These are phyloP conservation scores for Xylariaceae sp. DNA, from an alignment of 2,329 filamentous ascomycete genomes.

Conservation along the genomic window DNA sequence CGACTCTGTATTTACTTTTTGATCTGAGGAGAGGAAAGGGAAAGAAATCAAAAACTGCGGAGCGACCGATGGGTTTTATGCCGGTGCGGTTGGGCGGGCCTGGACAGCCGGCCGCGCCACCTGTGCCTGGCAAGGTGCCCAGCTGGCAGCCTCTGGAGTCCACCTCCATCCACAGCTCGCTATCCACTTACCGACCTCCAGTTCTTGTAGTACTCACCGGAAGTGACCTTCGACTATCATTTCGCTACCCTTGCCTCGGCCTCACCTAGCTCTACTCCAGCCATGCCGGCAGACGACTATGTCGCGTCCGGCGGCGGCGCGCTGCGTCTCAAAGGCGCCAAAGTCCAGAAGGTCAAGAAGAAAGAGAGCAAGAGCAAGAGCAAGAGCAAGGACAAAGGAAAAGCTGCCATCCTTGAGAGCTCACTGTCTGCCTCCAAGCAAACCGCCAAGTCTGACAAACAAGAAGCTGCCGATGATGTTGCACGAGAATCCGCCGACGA, in stretches of 20 bases:
- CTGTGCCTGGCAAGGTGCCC: neutral
- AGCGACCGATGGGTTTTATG: slow-evolving; percentile 22
- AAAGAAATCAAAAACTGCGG: slow-evolving; percentile 28
- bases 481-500: slow-evolving; percentile 26
- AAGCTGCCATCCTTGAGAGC: slow-evolving; percentile 40
- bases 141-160: neutral
- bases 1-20: slow-evolving; percentile 60
- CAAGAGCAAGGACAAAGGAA: slow-evolving; percentile 36
- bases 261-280: too few relatives aligned
- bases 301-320: slow-evolving; percentile 62
- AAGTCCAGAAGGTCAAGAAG: slow-evolving; percentile 60
- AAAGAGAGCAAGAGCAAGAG: slow-evolving; percentile 51
- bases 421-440: slow-evolving; percentile 36
- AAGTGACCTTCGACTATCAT: neutral
- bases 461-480: slow-evolving; percentile 31
- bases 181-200: neutral
- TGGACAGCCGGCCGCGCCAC: neutral
- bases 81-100: neutral
- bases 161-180: neutral
- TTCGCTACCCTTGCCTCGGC: too few relatives aligned
- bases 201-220: neutral
- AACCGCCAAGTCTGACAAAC: slow-evolving; percentile 30
- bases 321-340: slow-evolving; percentile 79
- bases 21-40: slow-evolving; percentile 50
- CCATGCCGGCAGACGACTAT: slow-evolving; percentile 75